Percentiles rank a stretch among this genome's conserved stretches.
These are phyloP conservation scores for Cicer cuneatum DNA, from an alignment of 306 rosid genomes.

Conservation along the genomic window DNA sequence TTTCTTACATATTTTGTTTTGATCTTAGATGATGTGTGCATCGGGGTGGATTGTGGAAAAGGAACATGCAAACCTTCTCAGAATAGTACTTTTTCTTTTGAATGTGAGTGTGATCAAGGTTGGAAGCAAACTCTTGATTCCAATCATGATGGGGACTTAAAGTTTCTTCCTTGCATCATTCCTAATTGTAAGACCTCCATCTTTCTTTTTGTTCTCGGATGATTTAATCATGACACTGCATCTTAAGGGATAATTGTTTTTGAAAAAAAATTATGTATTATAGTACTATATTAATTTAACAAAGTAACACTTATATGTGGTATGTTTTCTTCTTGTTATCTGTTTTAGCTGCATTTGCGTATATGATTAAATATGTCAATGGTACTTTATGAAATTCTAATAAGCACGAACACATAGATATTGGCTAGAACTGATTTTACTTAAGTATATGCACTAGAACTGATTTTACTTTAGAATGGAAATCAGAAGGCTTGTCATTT, in stretches of 20 bases:
- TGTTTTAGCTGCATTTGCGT: slow-evolving; percentile 18
- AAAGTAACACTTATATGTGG: background rate
- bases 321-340: background rate
- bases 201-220: background rate
- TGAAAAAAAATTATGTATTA: too few species aligned
- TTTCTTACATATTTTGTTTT: slow-evolving; percentile 17
- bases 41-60: slow-evolving; percentile 72
- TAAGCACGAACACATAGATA: too few species aligned
- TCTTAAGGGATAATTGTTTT: too few species aligned
- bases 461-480: too few species aligned
- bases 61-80: slow-evolving; percentile 75
- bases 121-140: slow-evolving; percentile 65
- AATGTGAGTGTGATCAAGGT: slow-evolving; percentile 77
- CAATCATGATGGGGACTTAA: slow-evolving; percentile 35
- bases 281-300: background rate
- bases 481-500: too few species aligned
- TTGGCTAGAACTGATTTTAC: too few species aligned
- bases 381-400: background rate
- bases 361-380: slow-evolving; percentile 18
- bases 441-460: too few species aligned
- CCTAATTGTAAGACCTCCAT: slow-evolving; percentile 71
- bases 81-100: slow-evolving; percentile 58
- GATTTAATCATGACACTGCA: too few species aligned
- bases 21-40: slow-evolving; percentile 69
- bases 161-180: slow-evolving; percentile 82